Evolutionary conservation across 768 basidiomycete genomes (phyloP).

Genomic region (Trametes maxima): DNA sequence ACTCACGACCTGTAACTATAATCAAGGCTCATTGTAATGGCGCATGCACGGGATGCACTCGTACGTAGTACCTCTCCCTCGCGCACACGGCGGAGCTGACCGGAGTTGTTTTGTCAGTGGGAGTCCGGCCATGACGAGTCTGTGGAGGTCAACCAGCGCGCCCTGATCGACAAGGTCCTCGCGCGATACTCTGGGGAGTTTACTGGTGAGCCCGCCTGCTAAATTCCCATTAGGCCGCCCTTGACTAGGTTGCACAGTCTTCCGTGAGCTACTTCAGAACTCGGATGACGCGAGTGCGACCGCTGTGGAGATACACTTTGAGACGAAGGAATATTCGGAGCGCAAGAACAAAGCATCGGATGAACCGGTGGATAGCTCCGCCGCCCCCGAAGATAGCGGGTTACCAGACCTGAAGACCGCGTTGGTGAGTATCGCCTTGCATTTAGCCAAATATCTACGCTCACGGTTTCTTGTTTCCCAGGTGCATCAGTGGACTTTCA

Average conservation of each 20-base stretch:
- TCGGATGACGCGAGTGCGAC: slow-evolving; percentile 88
- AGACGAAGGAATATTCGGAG: slow-evolving; percentile 57
- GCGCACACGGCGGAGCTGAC: background rate
- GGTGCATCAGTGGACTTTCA: slow-evolving; percentile 84
- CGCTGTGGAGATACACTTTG: slow-evolving; percentile 77
- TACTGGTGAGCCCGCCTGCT: slow-evolving; percentile 51
- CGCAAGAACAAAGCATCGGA: slow-evolving; percentile 30
- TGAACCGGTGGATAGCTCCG: slow-evolving; percentile 14
- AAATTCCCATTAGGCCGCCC: background rate
- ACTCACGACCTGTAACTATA: background rate
- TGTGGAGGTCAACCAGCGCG: slow-evolving; percentile 92
- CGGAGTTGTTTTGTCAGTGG: slow-evolving; percentile 39
- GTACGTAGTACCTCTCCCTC: slow-evolving; percentile 1
- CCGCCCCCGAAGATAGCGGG: slow-evolving; percentile 11
- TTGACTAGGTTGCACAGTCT: slow-evolving; percentile 41
- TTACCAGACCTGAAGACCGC: slow-evolving; percentile 70
- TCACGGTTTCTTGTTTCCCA: slow-evolving; percentile 29
- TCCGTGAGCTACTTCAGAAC: slow-evolving; percentile 91
- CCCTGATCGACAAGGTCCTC: slow-evolving; percentile 96
- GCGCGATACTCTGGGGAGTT: slow-evolving; percentile 96
- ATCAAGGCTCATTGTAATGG: slow-evolving; percentile 9
- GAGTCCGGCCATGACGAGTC: slow-evolving; percentile 72
- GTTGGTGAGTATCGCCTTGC: slow-evolving; percentile 42
- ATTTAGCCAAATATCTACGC: too few relatives aligned
- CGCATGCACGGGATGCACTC: slow-evolving; percentile 25